Evolutionary conservation across 345 rosid genomes (phyloP), one percentile per base, ranked within the genome.

Genomic region (Rhodamnia argentea): DNA sequence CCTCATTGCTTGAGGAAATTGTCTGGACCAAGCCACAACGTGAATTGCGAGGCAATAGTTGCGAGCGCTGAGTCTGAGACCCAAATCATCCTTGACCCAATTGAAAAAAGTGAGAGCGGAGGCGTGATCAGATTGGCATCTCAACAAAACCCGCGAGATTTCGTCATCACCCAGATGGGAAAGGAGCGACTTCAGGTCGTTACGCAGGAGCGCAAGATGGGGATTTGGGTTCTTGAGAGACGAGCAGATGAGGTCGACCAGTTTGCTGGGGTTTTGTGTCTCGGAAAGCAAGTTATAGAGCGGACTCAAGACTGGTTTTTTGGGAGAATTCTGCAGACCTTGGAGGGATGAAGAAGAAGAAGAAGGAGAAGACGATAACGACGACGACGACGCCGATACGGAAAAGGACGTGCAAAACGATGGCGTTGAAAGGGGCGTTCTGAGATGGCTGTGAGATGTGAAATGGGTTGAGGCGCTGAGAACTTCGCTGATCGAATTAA

Each of bases 11-110:
- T 82, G 86, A 10, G 92, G 47, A 85, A 92, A 93, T 24, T 91
- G 90, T 52, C 89, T 88, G 4, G 94, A 93, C 90, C 93, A 93
- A 83, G 93, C 84, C 87, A 95, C 90, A 55, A 94, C 89, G 88
- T 93, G 98, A 86, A 92, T 90, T 52, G 90, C 82, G 86, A 91
- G 88, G 78, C 95, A 93, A 84, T 94, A 95, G 86, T 95, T 93
- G 42, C 76, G 60, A 24, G 85, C 62, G 55, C 86, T 85, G 26
- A 91, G 96, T n/a, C 51, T 87, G 53, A 89, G 88, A 50, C 91
- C 92, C 76, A 94, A 78, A 88, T 93, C 95, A 62, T 82, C 64
- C 87, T 88, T 92, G 15, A 94, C 94, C 96, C 96, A 95, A 24
- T 83, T 87, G 83, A 94, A 95, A 92, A 95, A 94, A 3, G 90